Evolutionary conservation across 768 basidiomycete species (phyloP).

Genomic region (Rhizopogon sp.): DNA sequence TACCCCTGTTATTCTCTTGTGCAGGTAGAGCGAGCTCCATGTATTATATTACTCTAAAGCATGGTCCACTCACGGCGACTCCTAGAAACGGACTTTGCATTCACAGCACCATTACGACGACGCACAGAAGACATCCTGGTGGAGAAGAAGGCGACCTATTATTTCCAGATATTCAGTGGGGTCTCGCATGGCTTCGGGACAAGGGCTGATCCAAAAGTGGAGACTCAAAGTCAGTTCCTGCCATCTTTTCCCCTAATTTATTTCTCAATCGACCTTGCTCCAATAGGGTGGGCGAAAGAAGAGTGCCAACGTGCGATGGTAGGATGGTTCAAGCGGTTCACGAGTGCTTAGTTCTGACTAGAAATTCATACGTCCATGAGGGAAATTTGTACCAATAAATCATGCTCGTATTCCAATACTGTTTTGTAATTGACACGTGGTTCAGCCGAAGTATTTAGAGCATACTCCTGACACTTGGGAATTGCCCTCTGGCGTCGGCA

Average conservation of each 20-base stretch:
- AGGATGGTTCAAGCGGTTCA: constrained; percentile 48
- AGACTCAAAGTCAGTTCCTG: constrained; percentile 14
- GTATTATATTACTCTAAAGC: neutral
- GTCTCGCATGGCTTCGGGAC: constrained; percentile 34
- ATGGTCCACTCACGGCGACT: neutral
- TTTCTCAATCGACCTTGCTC: neutral
- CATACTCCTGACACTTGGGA: too few species aligned
- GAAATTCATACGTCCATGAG: neutral
- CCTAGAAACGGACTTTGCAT: constrained; percentile 50
- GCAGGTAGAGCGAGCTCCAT: constrained; percentile 34
- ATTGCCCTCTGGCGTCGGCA: too few species aligned
- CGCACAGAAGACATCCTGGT: constrained; percentile 53
- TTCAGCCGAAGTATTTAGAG: too few species aligned
- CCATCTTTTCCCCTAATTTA: neutral
- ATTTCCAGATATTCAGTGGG: constrained; percentile 52
- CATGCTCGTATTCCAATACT: neutral
- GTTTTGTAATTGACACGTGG: too few species aligned
- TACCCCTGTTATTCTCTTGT: constrained; percentile 49
- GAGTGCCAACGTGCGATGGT: constrained; percentile 48
- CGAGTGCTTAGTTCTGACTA: neutral
- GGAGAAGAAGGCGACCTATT: constrained; percentile 45
- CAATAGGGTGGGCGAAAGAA: constrained; percentile 56
- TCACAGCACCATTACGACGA: constrained; percentile 47
- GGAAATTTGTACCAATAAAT: neutral
- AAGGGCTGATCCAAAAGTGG: constrained; percentile 24